These are phyloP conservation scores for Fusarium guadeloupense DNA, from an alignment of 2,329 filamentous ascomycete species.

Conservation along the genomic window DNA sequence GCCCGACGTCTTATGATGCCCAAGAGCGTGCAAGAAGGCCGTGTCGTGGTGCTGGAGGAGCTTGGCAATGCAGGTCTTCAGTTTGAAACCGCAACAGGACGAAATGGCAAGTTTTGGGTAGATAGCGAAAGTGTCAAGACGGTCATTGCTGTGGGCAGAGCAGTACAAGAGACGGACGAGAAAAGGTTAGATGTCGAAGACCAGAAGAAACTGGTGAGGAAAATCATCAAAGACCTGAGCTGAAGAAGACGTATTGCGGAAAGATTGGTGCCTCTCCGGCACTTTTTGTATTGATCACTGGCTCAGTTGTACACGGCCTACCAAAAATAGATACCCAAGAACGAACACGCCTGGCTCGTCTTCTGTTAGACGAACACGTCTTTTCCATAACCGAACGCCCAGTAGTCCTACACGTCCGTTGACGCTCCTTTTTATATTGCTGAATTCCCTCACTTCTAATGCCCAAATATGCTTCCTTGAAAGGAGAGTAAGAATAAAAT, in stretches of 20 bases:
- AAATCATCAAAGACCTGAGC: slow-evolving; percentile 67
- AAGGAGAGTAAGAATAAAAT: slow-evolving; percentile 36
- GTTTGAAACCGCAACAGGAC: slow-evolving; percentile 93
- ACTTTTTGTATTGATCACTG: slow-evolving; percentile 35
- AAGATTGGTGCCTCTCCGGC: slow-evolving; percentile 24
- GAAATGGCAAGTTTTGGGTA: slow-evolving; percentile 94
- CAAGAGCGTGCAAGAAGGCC: slow-evolving; percentile 68
- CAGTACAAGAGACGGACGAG: slow-evolving; percentile 81
- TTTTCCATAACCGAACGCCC: slow-evolving; percentile 38
- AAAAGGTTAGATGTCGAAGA: slow-evolving; percentile 68
- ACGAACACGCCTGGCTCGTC: slow-evolving; percentile 34
- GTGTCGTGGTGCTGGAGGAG: slow-evolving; percentile 79
- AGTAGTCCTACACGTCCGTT: slow-evolving; percentile 17
- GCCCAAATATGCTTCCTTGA: slow-evolving; percentile 18
- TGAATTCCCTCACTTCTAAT: slow-evolving; percentile 26
- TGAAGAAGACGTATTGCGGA: slow-evolving; percentile 45
- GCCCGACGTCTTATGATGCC: slow-evolving; percentile 80
- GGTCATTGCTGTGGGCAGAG: slow-evolving; percentile 80
- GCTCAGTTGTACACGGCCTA: slow-evolving; percentile 31
- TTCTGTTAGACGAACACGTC: slow-evolving; percentile 23
- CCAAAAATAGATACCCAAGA: slow-evolving; percentile 42
- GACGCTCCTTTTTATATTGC: slow-evolving; percentile 24
- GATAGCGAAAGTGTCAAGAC: slow-evolving; percentile 78
- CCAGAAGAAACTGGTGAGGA: slow-evolving; percentile 76
- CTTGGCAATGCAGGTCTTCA: slow-evolving; percentile 78